These are phyloP conservation scores for Blumeriella jaapii DNA, from an alignment of 2,329 filamentous ascomycete genomes.

Conservation along the genomic window DNA sequence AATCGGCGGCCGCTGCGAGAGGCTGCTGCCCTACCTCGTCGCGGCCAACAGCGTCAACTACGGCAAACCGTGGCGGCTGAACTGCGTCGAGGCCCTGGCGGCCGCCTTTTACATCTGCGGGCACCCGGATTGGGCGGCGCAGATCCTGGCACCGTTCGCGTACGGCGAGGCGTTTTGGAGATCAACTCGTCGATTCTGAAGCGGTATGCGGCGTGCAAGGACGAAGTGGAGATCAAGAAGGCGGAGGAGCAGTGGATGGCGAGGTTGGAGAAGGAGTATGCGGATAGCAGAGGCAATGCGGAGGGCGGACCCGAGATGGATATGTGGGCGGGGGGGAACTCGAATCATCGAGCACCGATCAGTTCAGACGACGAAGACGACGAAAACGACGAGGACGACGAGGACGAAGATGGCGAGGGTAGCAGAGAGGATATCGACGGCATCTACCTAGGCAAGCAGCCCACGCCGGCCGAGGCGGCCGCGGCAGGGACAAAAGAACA, in stretches of 20 bases:
- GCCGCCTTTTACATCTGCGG: slow-evolving; percentile 91
- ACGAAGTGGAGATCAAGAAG: slow-evolving; percentile 73
- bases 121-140: slow-evolving; percentile 78
- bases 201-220: slow-evolving; percentile 71
- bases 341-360: slow-evolving; percentile 51
- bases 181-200: slow-evolving; percentile 80
- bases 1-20: slow-evolving; percentile 88
- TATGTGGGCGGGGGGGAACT: slow-evolving; percentile 85
- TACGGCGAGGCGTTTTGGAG: slow-evolving; percentile 83
- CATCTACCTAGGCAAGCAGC: slow-evolving; percentile 49
- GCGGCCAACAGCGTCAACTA: slow-evolving; percentile 97
- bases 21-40: slow-evolving; percentile 85
- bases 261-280: slow-evolving; percentile 81
- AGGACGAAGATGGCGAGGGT: slow-evolving; percentile 37
- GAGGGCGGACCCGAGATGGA: slow-evolving; percentile 53
- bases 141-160: slow-evolving; percentile 71
- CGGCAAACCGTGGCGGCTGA: slow-evolving; percentile 85
- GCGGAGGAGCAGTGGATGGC: slow-evolving; percentile 81
- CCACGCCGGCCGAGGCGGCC: slow-evolving; percentile 27
- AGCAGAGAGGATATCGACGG: slow-evolving; percentile 39
- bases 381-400: slow-evolving; percentile 34
- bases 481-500: slow-evolving; percentile 28
- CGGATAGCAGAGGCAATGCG: slow-evolving; percentile 58
- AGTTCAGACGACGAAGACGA: slow-evolving; percentile 38
- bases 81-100: slow-evolving; percentile 90